Base-by-base conservation (phyloP, 2,329 filamentous ascomycete genomes). In the Thielaviopsis euricoi region DNA sequence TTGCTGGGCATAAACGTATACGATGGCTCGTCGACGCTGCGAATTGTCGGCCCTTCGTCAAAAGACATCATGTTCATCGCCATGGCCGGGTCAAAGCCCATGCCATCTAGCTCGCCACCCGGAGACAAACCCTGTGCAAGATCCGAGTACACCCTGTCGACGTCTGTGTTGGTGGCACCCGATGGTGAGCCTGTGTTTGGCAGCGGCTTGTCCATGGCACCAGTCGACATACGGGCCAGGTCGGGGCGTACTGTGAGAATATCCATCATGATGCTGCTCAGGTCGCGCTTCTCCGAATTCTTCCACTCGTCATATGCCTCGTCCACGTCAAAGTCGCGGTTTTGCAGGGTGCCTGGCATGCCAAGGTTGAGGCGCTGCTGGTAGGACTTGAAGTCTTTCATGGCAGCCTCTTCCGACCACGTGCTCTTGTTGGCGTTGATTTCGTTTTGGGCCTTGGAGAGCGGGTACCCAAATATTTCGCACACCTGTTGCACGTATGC, bases 1-100 rank as follows among this genome's bases (percentile, higher is more conserved):
- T 96, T 88, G 37, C 85, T 76, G 33, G 93, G 93, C 60, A 95
- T 94, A 67, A 91, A 98, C 0, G 86, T 93, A 68, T 91, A 97
- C 54, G 83, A 78, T 53, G 82, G 73, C 64, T 85, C 79, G 62
- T 83, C 81, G 15, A 82, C 75, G 33, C 73, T 67, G 57, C 76
- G 72, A 60, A 78, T 77, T 61, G 74, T 74, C 62, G 72, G 67
- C 53, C 80, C 76, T 26, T 76, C 76, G 23, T 77, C 77, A 29
- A 89, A 70, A 26, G 81, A 83, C 61, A 93, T 73, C 15, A 79
- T 77, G 60, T 80, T 76, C 64, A 89, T 74, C 65, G 83, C 83
- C 6, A 57, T 50, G 12, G 55, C 46, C n/a, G 50, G 60, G 33
- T 62, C 62, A 33, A 61, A 62, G 13, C 60, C 60, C 23, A 62